Conservation (phyloP, 192 early-diverging fungal genomes). For the Linnemannia exigua region DNA sequence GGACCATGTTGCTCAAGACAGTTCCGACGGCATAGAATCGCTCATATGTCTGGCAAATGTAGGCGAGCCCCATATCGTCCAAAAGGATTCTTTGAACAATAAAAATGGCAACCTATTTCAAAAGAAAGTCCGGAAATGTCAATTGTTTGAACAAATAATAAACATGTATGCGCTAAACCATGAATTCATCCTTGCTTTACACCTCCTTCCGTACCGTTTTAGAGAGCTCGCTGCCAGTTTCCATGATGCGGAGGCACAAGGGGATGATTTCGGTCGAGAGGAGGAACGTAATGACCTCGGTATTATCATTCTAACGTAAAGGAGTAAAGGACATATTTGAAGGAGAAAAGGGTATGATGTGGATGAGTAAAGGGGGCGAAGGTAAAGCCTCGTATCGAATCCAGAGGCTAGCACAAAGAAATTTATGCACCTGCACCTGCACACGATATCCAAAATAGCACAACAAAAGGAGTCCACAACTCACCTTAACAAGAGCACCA, state of each 20-base stretch:
- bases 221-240: slow-evolving; percentile 94
- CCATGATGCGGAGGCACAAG: slow-evolving; percentile 96
- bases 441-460: neutral
- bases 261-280: slow-evolving; percentile 97
- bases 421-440: neutral
- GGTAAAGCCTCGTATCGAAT: slow-evolving; percentile 3
- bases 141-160: neutral
- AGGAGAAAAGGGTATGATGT: neutral
- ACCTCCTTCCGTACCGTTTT: slow-evolving; percentile 76
- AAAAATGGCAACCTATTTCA: slow-evolving; percentile 85
- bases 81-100: slow-evolving; percentile 97
- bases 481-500: slow-evolving; percentile 93
- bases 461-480: neutral
- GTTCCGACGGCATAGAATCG: slow-evolving; percentile 94
- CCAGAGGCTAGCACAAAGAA: neutral
- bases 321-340: neutral
- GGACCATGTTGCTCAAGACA: slow-evolving; percentile 92
- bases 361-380: neutral
- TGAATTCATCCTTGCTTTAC: neutral
- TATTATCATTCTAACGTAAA: slow-evolving; percentile 83
- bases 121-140: slow-evolving; percentile 3
- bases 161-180: neutral
- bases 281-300: slow-evolving; percentile 94
- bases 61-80: slow-evolving; percentile 90
- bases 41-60: slow-evolving; percentile 91